Conservation (phyloP, 192 early-diverging fungal genomes). For the Podila epigama region DNA sequence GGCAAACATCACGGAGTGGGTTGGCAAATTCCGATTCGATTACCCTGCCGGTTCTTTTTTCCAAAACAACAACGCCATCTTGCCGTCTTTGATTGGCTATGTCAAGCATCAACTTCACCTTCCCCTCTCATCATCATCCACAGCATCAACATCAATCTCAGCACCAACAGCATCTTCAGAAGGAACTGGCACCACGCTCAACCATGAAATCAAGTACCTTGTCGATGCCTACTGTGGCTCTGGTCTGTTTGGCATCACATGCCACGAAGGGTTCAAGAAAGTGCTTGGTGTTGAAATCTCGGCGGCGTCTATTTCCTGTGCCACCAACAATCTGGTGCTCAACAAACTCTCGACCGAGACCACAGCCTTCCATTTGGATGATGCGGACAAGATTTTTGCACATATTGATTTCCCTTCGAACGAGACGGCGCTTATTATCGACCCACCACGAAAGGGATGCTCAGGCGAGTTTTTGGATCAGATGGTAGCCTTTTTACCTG, state of each 20-base stretch:
- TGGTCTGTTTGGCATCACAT: conserved; percentile 74
- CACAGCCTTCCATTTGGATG: conserved; percentile 64
- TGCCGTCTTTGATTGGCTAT: conserved; percentile 67
- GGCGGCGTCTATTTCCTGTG: conserved; percentile 65
- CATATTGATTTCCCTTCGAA: conserved; percentile 57
- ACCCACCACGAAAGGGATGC: conserved; percentile 75
- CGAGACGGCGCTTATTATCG: conserved; percentile 72
- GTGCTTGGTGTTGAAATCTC: conserved; percentile 76
- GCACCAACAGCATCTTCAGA: background rate
- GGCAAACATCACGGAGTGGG: conserved; percentile 61
- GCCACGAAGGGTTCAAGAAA: conserved; percentile 62
- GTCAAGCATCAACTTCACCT: conserved; percentile 65
- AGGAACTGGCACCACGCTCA: background rate
- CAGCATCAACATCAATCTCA: background rate
- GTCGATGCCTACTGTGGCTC: conserved; percentile 81
- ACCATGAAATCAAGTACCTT: conserved; percentile 54
- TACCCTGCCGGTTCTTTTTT: conserved; percentile 73
- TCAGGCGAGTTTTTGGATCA: conserved; percentile 69
- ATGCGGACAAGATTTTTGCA: conserved; percentile 66
- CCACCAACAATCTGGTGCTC: conserved; percentile 67
- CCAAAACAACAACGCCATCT: conserved; percentile 73
- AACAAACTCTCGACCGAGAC: conserved; percentile 58
- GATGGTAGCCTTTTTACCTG: conserved; percentile 70
- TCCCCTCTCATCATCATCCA: conserved; percentile 15
- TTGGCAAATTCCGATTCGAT: conserved; percentile 63